Evolutionary conservation across 2,329 filamentous ascomycete genomes (phyloP), one percentile per base, ranked within the genome.

Genomic region (Colletotrichum higginsianum): DNA sequence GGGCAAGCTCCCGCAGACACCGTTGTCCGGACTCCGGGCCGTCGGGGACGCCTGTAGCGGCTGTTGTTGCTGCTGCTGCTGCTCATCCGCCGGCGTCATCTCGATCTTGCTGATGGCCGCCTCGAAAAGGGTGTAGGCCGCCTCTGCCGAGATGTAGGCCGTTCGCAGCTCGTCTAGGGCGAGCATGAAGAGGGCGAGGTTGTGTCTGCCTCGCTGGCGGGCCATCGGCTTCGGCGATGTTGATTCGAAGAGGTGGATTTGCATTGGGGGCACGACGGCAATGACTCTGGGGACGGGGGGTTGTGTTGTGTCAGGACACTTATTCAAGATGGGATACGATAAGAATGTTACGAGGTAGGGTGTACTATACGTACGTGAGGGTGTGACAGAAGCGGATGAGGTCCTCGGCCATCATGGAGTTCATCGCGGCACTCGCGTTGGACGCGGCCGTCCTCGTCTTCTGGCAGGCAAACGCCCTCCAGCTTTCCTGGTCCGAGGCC

Each of bases 91-190:
- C 18, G 68, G 35, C 11, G 58, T 58, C 9, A 62, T 58, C n/a
- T 60, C 67, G 9, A 70, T 61, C 49, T 66, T 70, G 40, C 42
- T 42, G 47, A 70, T 66, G 9, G 67, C 67, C 11, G 67, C 66
- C 21, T 71, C 68, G 46, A 67, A 63, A 15, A 67, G 60, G 15
- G 63, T 68, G 42, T 67, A 67, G 3, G 65, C 62, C 1, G 68
- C 64, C 8, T 63, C 65, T 18, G 68, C 68, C 6, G 68, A 67
- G n/a, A 68, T 60, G 68, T 71, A 71, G 18, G 44, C 60, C 46
- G 67, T 71, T 5, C 58, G 57, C 38, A 71, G 7, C 58, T 71
- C 68, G 21, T 71, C 65, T 65, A 71, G 62, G 40, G 68, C 68
- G 6, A 71, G 21, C 68, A 71, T 68, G 40, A 64, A 71, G 35